Evolutionary conservation across 768 basidiomycete genomes (phyloP).

Genomic region (Tulasnella calospora): DNA sequence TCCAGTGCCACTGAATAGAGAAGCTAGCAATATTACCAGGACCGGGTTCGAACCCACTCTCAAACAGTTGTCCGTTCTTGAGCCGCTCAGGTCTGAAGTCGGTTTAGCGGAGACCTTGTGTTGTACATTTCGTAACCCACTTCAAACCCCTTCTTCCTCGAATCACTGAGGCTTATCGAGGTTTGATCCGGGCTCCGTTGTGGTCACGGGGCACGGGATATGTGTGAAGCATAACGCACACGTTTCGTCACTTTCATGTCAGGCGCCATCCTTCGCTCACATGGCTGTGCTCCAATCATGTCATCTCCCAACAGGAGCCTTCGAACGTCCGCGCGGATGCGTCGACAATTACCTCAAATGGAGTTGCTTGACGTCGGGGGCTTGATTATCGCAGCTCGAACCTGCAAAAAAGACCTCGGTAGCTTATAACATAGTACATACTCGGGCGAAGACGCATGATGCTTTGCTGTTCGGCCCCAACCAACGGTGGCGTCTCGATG

Average conservation of each 20-base stretch:
- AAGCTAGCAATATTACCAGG: not conserved
- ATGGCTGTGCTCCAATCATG: conserved; percentile 1
- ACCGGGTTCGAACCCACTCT: not conserved
- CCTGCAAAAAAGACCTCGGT: not conserved
- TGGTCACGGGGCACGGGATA: conserved; percentile 9
- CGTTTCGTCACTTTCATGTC: conserved; percentile 1
- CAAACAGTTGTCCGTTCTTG: not conserved
- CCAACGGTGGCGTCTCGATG: conserved; percentile 7
- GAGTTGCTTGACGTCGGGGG: not conserved
- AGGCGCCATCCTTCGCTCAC: conserved; percentile 4
- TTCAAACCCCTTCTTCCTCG: not conserved
- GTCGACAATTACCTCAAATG: not conserved
- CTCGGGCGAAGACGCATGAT: not conserved
- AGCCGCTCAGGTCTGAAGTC: not conserved
- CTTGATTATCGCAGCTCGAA: not conserved
- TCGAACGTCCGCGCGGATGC: not conserved
- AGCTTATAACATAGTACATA: not conserved
- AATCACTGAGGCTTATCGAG: conserved; percentile 6
- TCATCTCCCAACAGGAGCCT: not conserved
- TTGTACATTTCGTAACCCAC: not conserved
- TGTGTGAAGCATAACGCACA: not conserved
- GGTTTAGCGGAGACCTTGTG: conserved; percentile 6
- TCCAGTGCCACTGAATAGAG: not conserved
- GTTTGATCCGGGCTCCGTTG: not conserved
- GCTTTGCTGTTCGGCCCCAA: not conserved